phyloP scores from a whole-genome alignment of 805 yeast species.

The Cyberlindnera suaveolens region DNA sequence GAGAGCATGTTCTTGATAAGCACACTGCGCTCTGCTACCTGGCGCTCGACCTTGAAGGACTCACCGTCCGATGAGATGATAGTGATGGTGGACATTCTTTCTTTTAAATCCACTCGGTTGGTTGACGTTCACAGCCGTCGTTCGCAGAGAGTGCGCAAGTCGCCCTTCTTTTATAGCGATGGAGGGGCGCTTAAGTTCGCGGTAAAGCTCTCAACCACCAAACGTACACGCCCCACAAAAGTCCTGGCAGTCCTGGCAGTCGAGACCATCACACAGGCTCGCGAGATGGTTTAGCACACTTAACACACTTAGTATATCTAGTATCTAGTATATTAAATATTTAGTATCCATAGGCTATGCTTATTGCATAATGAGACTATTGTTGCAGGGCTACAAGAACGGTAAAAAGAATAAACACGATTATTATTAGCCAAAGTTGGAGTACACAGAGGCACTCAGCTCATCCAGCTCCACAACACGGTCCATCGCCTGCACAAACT shows the following conservation, averaged over 20 bases:
- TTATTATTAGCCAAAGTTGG: slow-evolving; percentile 46
- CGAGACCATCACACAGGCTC: too few species aligned
- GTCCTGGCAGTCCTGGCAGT: too few species aligned
- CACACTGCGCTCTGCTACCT: slow-evolving; percentile 82
- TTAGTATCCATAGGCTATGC: too few species aligned
- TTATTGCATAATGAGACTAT: background rate
- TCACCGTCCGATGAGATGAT: slow-evolving; percentile 80
- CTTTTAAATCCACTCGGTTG: background rate
- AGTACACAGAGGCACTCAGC: slow-evolving; percentile 83
- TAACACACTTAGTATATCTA: too few species aligned
- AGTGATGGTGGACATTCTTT: slow-evolving; percentile 34
- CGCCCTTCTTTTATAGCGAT: too few species aligned
- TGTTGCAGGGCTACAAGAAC: background rate
- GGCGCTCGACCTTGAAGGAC: slow-evolving; percentile 65
- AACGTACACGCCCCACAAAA: too few species aligned
- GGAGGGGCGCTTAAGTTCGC: too few species aligned
- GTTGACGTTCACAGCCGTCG: too few species aligned
- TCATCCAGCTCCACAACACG: slow-evolving; percentile 67
- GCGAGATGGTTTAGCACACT: too few species aligned
- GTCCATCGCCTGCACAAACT: slow-evolving; percentile 38
- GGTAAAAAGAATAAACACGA: background rate
- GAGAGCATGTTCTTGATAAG: slow-evolving; percentile 81
- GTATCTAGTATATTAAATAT: too few species aligned
- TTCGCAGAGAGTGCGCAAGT: too few species aligned
- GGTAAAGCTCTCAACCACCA: too few species aligned